phyloP scores from a whole-genome alignment of 1,284 basidiomycete genomes.

The Pseudozyma sp. region DNA sequence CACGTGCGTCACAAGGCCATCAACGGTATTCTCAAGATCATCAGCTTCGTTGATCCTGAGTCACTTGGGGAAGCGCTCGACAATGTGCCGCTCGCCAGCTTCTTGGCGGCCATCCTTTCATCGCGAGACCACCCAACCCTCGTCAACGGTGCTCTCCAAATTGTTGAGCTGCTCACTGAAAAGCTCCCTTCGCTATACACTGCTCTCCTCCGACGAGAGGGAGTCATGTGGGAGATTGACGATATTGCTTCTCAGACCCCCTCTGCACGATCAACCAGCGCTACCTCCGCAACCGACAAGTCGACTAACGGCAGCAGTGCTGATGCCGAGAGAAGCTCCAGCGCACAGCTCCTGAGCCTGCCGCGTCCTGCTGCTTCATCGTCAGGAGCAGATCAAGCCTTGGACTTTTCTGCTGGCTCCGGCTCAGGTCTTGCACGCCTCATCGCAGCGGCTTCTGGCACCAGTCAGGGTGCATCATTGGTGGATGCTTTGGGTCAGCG shows the following conservation, averaged over 20 bases:
- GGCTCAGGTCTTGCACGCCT: conserved; percentile 31
- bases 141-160: conserved; percentile 62
- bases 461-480: conserved; percentile 14
- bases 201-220: conserved; percentile 60
- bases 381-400: conserved; percentile 9
- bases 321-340: conserved; percentile 75
- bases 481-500: conserved; percentile 27
- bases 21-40: conserved; percentile 62
- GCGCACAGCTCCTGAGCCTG: conserved; percentile 23
- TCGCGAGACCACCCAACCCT: conserved; percentile 55
- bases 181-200: conserved; percentile 62
- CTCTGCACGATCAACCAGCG: conserved; percentile 75
- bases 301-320: conserved; percentile 76
- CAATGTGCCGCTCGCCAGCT: conserved; percentile 65
- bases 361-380: conserved; percentile 19
- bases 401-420: conserved; percentile 25
- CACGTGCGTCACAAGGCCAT: conserved; percentile 60
- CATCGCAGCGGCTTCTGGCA: conserved; percentile 34
- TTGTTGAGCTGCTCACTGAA: conserved; percentile 64
- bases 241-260: conserved; percentile 58
- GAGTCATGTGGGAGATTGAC: conserved; percentile 66
- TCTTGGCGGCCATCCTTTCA: conserved; percentile 63
- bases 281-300: conserved; percentile 73
- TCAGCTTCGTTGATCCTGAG: conserved; percentile 62
- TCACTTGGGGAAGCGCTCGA: conserved; percentile 54